Base-by-base conservation (phyloP, 192 early-diverging fungal genomes). In the Gonapodya prolifera region DNA sequence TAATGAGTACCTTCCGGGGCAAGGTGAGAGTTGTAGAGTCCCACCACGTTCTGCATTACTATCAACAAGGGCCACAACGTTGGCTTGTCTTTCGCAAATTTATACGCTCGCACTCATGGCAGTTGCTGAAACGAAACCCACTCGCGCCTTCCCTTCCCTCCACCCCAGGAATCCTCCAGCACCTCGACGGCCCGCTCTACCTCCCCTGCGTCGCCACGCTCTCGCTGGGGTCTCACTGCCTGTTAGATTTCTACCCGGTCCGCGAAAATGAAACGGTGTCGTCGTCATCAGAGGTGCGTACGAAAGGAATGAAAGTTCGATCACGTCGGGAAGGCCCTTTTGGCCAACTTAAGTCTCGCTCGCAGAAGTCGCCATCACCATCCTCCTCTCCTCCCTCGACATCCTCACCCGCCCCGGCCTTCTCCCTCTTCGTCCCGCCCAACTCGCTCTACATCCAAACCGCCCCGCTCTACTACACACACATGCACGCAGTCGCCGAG, bases 141-240 rank as follows among this genome's bases (percentile, higher is more conserved):
- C 45, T 61, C 45, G 23, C 45, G 8, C 23, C 45, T 16, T 16
- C 45, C 45, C 23, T 8, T 16, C 45, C 45, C 8, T 61, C 45
- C 23, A 8, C 45, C 8, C 45, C 45, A 61, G 45, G 86, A 16
- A 87, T 87, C 71, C 78, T 87, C 78, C 84, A 82, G 13, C 86
- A 87, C 70, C 80, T 82, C 34, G 86, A 87, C 33, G 86, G 86
- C 16, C 86, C 86, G 1, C 79, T 84, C 1, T 87, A 87, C 45
- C 75, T 83, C 16, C 86, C 86, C 2, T 84, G 82, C 23, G 86
- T 87, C 0, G 85, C 85, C 2, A 87, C 86, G 18, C 35, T 87
- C 0, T 82, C 86, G 0, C 45, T 87, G 0, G 80, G 79, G 2
- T 83, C 86, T 1, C 83, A 86, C 70, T 82, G 81, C 2, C 36